Base-by-base conservation (phyloP, 768 basidiomycete genomes). In the Amanita pallidorosea region DNA sequence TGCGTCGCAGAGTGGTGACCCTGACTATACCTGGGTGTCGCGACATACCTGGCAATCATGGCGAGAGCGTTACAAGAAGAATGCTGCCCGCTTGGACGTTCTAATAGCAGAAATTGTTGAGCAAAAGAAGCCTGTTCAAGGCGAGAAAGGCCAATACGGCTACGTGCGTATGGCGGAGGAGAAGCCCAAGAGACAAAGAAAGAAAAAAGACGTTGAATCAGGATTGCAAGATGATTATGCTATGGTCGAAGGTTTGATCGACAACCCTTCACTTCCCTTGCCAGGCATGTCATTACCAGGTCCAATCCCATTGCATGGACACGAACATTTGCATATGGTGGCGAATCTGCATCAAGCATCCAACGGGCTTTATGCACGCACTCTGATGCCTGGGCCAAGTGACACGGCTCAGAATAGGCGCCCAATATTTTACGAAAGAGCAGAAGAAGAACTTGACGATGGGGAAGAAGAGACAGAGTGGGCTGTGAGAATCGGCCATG, bases 31-130 rank as follows among this genome's bases (percentile, higher is more conserved):
- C 0, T 90, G 88, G 88, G 88, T 88, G 17, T 73, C 70, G 22
- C 80, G 87, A 13, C 88, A 91, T 61, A 88, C 87, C 2, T 91
- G 88, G 88, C 86, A 89, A 56, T 91, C 88, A 13, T 91, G 88
- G 88, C 77, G 88, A 23, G 88, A 91, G 60, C 74, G 88, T 25
- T 91, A 91, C 69, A 89, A 90, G 70, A 90, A 90, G 65, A 84
- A 91, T 54, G 69, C 85, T 0, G 60, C 67, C 6, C 79, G 86
- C 8, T 72, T 90, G 34, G 86, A 90, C 59, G 59, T 59, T 9
- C 65, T 77, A 49, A 89, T 91, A 47, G 64, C 77, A 1, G 67
- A 68, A 4, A 80, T 88, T 11, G 85, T 90, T 1, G 80, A 79
- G 23, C 73, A 81, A 61, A 85, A 79, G 60, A 83, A 81, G 57